Conservation (phyloP, 1,284 basidiomycete genomes). For the Cryptococcus sp. region DNA sequence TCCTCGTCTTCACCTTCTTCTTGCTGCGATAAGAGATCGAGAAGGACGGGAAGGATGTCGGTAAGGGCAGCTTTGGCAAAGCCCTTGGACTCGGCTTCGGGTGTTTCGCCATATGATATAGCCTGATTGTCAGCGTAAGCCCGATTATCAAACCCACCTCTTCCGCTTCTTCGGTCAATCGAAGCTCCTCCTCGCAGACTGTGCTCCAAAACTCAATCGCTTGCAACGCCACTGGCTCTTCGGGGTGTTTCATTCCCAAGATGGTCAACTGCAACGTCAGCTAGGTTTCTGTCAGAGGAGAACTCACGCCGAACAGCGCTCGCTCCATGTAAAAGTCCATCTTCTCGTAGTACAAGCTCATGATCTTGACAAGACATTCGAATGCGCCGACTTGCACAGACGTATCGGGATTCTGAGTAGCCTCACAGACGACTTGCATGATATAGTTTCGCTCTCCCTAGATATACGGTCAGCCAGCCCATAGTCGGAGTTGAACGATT, state of each 20-base stretch:
- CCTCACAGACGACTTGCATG: constrained; percentile 99
- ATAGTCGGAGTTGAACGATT: neutral
- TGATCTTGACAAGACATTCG: constrained; percentile 93
- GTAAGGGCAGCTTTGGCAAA: constrained; percentile 93
- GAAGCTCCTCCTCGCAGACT: constrained; percentile 96
- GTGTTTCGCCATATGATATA: constrained; percentile 84
- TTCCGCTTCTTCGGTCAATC: constrained; percentile 85
- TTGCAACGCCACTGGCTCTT: constrained; percentile 90
- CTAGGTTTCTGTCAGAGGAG: constrained; percentile 6
- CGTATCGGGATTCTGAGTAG: constrained; percentile 80
- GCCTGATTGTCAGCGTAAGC: constrained; percentile 60
- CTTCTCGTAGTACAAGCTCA: constrained; percentile 98
- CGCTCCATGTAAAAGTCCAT: constrained; percentile 99
- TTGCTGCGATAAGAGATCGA: constrained; percentile 85
- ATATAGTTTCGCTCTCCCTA: constrained; percentile 99
- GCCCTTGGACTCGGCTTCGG: constrained; percentile 81
- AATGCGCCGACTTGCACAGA: constrained; percentile 90
- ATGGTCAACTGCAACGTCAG: constrained; percentile 76
- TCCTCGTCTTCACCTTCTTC: constrained; percentile 98
- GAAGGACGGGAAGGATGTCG: constrained; percentile 90
- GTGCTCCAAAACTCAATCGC: constrained; percentile 99
- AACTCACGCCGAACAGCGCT: constrained; percentile 88
- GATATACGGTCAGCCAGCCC: neutral
- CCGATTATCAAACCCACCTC: constrained; percentile 63
- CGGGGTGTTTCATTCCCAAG: constrained; percentile 94